These are phyloP conservation scores for Beauveria sp. DNA, from an alignment of 2,329 filamentous ascomycete genomes.

Conservation along the genomic window DNA sequence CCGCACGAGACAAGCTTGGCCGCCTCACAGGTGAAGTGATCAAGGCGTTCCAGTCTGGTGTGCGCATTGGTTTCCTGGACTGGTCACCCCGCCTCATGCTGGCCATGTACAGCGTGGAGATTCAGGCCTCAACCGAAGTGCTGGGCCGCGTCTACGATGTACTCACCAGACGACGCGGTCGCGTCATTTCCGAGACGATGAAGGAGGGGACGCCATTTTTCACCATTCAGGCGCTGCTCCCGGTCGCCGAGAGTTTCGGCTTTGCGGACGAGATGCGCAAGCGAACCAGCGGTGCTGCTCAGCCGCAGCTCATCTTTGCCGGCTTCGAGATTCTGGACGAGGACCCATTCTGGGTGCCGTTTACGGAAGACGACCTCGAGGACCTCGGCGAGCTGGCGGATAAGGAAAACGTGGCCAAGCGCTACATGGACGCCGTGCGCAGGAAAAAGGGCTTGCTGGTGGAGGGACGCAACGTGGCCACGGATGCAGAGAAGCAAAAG, in stretches of 20 bases:
- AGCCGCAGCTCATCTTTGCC: constrained; percentile 86
- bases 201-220: constrained; percentile 96
- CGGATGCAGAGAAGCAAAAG: constrained; percentile 88
- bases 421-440: constrained; percentile 88
- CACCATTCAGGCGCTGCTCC: constrained; percentile 79
- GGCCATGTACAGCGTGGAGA: constrained; percentile 97
- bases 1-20: constrained; percentile 59
- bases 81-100: constrained; percentile 94
- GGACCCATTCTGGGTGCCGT: constrained; percentile 96
- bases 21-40: constrained; percentile 90
- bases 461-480: constrained; percentile 65
- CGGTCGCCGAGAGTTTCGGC: constrained; percentile 91
- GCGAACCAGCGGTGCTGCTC: constrained; percentile 79
- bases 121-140: constrained; percentile 92
- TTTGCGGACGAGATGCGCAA: constrained; percentile 97
- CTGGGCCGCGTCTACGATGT: constrained; percentile 93
- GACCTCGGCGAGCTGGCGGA: constrained; percentile 92
- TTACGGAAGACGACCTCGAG: constrained; percentile 92
- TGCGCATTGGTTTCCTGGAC: constrained; percentile 80
- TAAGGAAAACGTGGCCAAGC: constrained; percentile 89
- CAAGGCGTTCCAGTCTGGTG: constrained; percentile 76
- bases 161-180: constrained; percentile 87
- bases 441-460: constrained; percentile 82
- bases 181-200: constrained; percentile 82
- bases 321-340: constrained; percentile 91